A percentile compares a stretch with the other conserved stretches of the same genome.
Evolutionary conservation across 306 rosid genomes (phyloP).

Genomic region (Acmispon strigosus): DNA sequence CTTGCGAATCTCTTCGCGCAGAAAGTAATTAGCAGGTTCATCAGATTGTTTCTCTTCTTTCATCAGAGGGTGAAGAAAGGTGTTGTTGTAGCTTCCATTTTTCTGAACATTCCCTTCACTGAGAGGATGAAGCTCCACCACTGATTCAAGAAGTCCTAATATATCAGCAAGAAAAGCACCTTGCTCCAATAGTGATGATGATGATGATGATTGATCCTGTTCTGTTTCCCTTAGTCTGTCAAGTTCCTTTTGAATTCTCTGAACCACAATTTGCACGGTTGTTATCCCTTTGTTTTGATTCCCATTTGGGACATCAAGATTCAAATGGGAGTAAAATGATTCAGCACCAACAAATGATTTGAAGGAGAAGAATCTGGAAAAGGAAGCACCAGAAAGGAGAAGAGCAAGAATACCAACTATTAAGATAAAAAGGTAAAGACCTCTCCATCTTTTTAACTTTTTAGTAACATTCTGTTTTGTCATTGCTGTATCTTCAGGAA

Average conservation of each 20-base stretch:
- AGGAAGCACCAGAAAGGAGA: conserved; percentile 36
- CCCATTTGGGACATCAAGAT: conserved; percentile 11
- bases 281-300: conserved; percentile 12
- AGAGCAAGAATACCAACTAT: conserved; percentile 34
- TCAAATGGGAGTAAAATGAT: conserved; percentile 27
- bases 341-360: conserved; percentile 39
- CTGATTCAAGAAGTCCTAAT: conserved; percentile 50
- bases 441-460: conserved; percentile 43
- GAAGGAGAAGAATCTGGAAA: conserved; percentile 39
- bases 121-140: conserved; percentile 6
- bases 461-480: conserved; percentile 25
- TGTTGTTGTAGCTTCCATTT: too few species aligned
- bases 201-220: conserved; percentile 20
- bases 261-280: conserved; percentile 32
- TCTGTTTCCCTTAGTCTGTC: conserved; percentile 24
- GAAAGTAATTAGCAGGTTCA: conserved; percentile 51
- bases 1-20: conserved; percentile 66
- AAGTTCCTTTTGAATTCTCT: conserved; percentile 42
- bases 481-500: conserved; percentile 30
- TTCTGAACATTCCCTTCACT: too few species aligned
- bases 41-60: conserved; percentile 30
- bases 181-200: conserved; percentile 14
- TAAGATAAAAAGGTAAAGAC: conserved; percentile 33
- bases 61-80: conserved; percentile 34
- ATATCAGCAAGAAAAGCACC: conserved; percentile 58